Evolutionary conservation across 148 eudicot species (phyloP), one percentile per base, ranked within the genome.

Genomic region (Polygonum maritimum): DNA sequence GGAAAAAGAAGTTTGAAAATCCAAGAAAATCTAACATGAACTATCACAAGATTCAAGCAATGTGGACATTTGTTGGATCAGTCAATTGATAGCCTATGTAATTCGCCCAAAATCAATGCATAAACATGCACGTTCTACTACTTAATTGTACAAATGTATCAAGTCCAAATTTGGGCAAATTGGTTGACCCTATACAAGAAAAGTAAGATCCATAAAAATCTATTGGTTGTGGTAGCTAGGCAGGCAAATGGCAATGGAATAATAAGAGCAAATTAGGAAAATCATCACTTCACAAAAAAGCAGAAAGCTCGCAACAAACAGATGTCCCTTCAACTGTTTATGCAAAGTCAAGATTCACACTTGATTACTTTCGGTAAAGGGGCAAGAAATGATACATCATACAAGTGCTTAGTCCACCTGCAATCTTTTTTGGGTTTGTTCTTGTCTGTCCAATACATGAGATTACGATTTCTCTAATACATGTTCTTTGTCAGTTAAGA

Each of bases 321-420:
- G 15, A 36, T 5, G 41, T 33, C 36, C 6, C 9, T 12, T 36
- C 36, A 10, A 65, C 36, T 15, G 71, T 36, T 35, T 65, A 19
- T 65, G 21, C 71, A 65, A 15, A 65, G 45, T 36, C 71, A 65
- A 65, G 71, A 65, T 65, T 65, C 71, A 65, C 13, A 26, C 71
- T 65, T 65, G 36, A 35, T 65, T 36, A 13, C 35, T 33, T 65
- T 12, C 15, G 10, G 15, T 33, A 36, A 65, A 65, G 71, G 15
- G 71, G 71, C 14, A 65, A 65, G 44, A 35, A 26, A 36, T 31
- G 9, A 62, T 31, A 26, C 31, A 26, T 44, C 71, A 65, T 65
- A 3, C 5, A 65, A 65, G 44, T 65, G 71, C 19, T 65, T 62
- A 15, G 12, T 62, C 36, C 69, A 26, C 4, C 38, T 12, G 16